Conservation (phyloP, 1,284 basidiomycete genomes). For the Pseudozyma tsukubaensis region DNA sequence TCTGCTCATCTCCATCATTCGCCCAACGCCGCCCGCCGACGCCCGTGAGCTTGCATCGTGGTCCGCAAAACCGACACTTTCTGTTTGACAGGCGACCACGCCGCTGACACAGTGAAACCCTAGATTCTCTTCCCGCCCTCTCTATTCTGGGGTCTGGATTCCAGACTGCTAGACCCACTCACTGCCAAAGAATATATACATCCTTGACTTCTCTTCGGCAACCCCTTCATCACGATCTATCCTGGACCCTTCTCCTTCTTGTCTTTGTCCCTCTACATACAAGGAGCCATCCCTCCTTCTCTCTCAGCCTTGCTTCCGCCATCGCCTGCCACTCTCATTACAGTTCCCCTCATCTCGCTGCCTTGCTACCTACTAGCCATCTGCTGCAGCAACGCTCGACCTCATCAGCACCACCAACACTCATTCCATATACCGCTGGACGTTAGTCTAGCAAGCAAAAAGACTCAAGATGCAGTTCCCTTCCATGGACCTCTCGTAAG, state of each 20-base stretch:
- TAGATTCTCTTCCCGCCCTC: background rate
- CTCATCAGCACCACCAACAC: background rate
- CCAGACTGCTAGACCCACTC: background rate
- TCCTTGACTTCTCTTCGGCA: background rate
- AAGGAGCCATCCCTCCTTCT: background rate
- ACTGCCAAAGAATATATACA: slow-evolving; percentile 2
- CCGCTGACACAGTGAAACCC: no score
- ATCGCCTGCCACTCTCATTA: slow-evolving; percentile 11
- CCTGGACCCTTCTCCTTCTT: background rate
- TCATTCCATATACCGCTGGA: slow-evolving; percentile 1
- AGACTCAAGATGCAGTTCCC: slow-evolving; percentile 25
- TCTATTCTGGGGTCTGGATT: slow-evolving; percentile 8
- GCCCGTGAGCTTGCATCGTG: background rate
- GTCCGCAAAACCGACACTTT: background rate
- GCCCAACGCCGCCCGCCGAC: background rate
- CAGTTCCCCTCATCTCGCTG: background rate
- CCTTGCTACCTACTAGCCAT: background rate
- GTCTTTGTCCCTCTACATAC: background rate
- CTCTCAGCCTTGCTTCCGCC: background rate
- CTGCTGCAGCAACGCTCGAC: no score
- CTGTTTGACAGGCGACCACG: background rate
- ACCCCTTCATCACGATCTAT: background rate
- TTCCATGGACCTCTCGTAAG: slow-evolving; percentile 45
- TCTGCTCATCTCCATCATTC: background rate
- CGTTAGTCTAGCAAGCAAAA: slow-evolving; percentile 6